Evolutionary conservation across 1,139 yeast species (phyloP).

Genomic region (Debaryomyces singareniensis): DNA sequence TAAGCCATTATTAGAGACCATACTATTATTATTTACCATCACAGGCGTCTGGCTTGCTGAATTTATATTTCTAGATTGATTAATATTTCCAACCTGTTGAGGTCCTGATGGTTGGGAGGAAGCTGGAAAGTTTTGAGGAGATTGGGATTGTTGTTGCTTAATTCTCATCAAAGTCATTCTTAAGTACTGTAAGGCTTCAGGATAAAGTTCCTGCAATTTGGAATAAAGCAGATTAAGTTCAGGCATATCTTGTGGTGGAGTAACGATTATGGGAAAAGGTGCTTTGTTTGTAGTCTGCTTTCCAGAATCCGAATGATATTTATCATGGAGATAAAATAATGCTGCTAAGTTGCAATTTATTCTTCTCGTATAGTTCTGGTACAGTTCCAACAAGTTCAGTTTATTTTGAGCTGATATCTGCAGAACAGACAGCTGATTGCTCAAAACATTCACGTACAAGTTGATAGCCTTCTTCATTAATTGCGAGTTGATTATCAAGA

Average conservation of each 20-base stretch:
- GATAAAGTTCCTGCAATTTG: conserved; percentile 46
- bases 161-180: conserved; percentile 41
- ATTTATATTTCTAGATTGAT: neutral
- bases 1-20: too few species aligned
- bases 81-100: neutral
- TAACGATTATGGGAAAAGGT: conserved; percentile 45
- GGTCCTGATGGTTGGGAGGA: neutral
- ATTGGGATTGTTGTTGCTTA: conserved; percentile 14
- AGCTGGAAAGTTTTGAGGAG: conserved; percentile 4
- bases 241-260: conserved; percentile 53
- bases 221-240: conserved; percentile 43
- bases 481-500: conserved; percentile 47
- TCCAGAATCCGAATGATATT: conserved; percentile 35
- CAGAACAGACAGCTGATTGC: conserved; percentile 29
- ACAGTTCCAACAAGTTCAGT: conserved; percentile 36
- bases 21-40: neutral
- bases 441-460: conserved; percentile 29
- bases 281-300: conserved; percentile 25
- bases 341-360: conserved; percentile 51
- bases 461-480: conserved; percentile 43
- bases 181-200: conserved; percentile 47
- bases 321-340: conserved; percentile 46
- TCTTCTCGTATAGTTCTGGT: conserved; percentile 45
- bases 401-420: conserved; percentile 32
- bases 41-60: neutral